A percentile compares a stretch with the other conserved stretches of the same genome.
phyloP scores from a whole-genome alignment of 1,284 basidiomycete genomes.

The Ceratobasidium sp. region DNA sequence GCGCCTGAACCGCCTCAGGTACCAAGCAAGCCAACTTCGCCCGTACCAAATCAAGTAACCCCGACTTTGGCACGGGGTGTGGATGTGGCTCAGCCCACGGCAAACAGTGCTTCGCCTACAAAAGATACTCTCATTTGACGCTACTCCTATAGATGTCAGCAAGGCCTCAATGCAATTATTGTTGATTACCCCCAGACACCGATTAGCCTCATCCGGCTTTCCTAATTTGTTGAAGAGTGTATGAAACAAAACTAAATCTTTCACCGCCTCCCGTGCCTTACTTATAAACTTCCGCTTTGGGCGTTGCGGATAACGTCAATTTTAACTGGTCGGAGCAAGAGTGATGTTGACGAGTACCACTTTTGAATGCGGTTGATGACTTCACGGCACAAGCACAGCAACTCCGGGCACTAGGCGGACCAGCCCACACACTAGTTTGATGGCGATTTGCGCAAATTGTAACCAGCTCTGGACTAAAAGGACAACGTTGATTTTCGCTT shows the following conservation, averaged over 20 bases:
- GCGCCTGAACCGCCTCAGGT: constrained; percentile 31
- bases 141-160: neutral
- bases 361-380: neutral
- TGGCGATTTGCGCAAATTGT: neutral
- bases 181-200: neutral
- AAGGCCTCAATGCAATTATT: neutral
- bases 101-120: neutral
- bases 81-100: neutral
- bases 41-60: constrained; percentile 13
- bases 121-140: constrained; percentile 12
- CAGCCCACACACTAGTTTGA: neutral
- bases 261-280: neutral
- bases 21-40: constrained; percentile 33
- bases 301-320: neutral
- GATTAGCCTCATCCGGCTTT: no score
- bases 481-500: neutral
- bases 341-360: neutral
- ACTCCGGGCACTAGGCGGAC: neutral
- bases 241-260: neutral
- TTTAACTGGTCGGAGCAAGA: neutral
- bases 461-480: neutral
- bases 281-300: neutral
- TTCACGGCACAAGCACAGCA: neutral
- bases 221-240: no score
- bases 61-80: neutral